A percentile compares a stretch with the other conserved stretches of the same genome.
These are phyloP conservation scores for Cryphonectria radicalis DNA, from an alignment of 2,329 filamentous ascomycete genomes.

Conservation along the genomic window DNA sequence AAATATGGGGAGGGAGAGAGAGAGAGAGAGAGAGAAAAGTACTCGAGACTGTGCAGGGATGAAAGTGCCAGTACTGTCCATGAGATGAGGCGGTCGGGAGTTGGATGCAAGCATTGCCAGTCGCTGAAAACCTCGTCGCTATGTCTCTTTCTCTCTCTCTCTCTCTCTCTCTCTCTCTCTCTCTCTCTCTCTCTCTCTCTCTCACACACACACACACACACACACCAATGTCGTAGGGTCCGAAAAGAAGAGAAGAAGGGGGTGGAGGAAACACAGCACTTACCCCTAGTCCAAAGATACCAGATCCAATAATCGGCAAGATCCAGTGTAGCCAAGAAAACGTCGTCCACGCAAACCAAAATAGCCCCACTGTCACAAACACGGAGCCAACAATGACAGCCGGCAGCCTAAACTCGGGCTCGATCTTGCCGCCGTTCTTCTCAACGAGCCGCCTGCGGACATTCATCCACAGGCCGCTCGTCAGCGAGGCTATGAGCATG, in stretches of 20 bases:
- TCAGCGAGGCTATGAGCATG: conserved; percentile 66
- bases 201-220: too few relatives aligned
- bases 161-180: too few relatives aligned
- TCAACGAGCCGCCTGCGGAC: conserved; percentile 62
- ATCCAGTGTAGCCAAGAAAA: conserved; percentile 77
- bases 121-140: neutral
- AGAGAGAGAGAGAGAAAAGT: too few relatives aligned
- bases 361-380: conserved; percentile 79
- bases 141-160: neutral
- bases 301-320: conserved; percentile 73
- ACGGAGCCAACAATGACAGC: conserved; percentile 75
- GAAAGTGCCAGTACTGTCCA: neutral
- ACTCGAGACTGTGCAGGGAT: neutral
- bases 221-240: neutral
- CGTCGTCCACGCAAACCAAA: conserved; percentile 88
- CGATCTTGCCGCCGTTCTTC: conserved; percentile 61
- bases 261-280: conserved; percentile 40
- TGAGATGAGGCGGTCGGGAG: too few relatives aligned
- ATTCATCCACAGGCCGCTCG: conserved; percentile 68
- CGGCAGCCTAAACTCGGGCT: conserved; percentile 87
- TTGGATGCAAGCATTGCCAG: neutral
- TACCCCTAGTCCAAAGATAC: conserved; percentile 72
- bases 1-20: too few relatives aligned
- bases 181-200: too few relatives aligned
- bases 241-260: neutral